A percentile compares a stretch with the other conserved stretches of the same genome.
phyloP scores from a whole-genome alignment of 2,329 filamentous ascomycete species.

The Fusarium miscanthi region DNA sequence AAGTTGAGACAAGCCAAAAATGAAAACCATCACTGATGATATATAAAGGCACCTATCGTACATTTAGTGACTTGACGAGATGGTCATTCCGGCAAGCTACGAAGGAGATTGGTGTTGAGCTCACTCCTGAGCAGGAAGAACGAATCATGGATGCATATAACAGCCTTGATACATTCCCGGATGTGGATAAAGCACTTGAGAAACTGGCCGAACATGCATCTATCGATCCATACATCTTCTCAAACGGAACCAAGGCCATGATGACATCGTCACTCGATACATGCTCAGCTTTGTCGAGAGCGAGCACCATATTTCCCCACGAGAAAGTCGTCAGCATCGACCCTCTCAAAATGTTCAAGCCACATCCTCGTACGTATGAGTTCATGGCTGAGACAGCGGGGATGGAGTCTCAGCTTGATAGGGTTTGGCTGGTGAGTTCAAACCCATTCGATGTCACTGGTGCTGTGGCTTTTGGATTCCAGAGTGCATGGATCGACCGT shows the following conservation, averaged over 20 bases:
- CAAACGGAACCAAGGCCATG: slow-evolving; percentile 75
- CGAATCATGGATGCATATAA: slow-evolving; percentile 73
- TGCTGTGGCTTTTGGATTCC: slow-evolving; percentile 69
- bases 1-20: slow-evolving; percentile 33
- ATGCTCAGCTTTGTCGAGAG: slow-evolving; percentile 53
- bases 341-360: slow-evolving; percentile 71
- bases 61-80: slow-evolving; percentile 71
- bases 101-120: slow-evolving; percentile 62
- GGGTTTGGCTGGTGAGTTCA: slow-evolving; percentile 75
- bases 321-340: slow-evolving; percentile 70
- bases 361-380: slow-evolving; percentile 69
- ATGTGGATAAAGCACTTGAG: slow-evolving; percentile 66
- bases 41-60: slow-evolving; percentile 57
- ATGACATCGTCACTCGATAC: slow-evolving; percentile 67
- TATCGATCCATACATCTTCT: slow-evolving; percentile 72
- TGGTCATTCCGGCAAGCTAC: slow-evolving; percentile 73
- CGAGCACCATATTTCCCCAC: slow-evolving; percentile 48
- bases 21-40: neutral
- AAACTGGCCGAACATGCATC: slow-evolving; percentile 53
- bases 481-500: slow-evolving; percentile 75
- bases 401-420: slow-evolving; percentile 56
- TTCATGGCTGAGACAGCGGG: slow-evolving; percentile 65
- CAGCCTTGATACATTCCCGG: slow-evolving; percentile 71
- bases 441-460: slow-evolving; percentile 81
- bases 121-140: slow-evolving; percentile 57